Evolutionary conservation across 768 basidiomycete species (phyloP).

Genomic region (Rhodotorula toruloides): DNA sequence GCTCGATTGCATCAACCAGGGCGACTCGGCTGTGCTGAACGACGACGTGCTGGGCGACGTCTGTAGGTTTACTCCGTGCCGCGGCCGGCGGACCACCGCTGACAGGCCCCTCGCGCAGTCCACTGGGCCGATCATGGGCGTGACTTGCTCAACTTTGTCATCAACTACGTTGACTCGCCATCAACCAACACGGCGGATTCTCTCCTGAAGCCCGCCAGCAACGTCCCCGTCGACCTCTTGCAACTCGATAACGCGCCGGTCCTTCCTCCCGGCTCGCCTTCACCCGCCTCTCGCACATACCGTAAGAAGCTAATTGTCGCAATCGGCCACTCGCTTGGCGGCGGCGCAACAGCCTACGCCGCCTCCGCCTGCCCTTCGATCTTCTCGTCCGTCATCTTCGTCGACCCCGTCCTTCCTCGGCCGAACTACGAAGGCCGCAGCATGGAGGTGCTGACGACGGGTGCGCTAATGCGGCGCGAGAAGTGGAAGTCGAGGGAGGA

Average conservation of each 20-base stretch:
- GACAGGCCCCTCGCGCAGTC: conserved; percentile 49
- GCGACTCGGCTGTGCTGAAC: conserved; percentile 75
- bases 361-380: conserved; percentile 53
- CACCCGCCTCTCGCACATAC: conserved; percentile 10
- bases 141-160: conserved; percentile 71
- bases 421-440: conserved; percentile 19
- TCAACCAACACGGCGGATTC: neutral
- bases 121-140: conserved; percentile 74
- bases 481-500: conserved; percentile 67
- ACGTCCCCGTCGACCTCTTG: neutral
- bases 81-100: neutral
- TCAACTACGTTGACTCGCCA: conserved; percentile 54
- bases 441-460: conserved; percentile 40
- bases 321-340: conserved; percentile 81
- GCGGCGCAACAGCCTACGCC: conserved; percentile 62
- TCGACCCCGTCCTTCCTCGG: conserved; percentile 67
- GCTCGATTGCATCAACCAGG: conserved; percentile 78
- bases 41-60: conserved; percentile 55
- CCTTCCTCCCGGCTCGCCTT: neutral
- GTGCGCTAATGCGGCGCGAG: conserved; percentile 59
- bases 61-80: conserved; percentile 52
- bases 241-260: conserved; percentile 11
- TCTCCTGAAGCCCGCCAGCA: neutral
- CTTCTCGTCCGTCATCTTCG: conserved; percentile 65
- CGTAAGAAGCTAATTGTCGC: conserved; percentile 52